Evolutionary conservation across 345 rosid genomes (phyloP).

Genomic region (Orychophragmus violaceus): DNA sequence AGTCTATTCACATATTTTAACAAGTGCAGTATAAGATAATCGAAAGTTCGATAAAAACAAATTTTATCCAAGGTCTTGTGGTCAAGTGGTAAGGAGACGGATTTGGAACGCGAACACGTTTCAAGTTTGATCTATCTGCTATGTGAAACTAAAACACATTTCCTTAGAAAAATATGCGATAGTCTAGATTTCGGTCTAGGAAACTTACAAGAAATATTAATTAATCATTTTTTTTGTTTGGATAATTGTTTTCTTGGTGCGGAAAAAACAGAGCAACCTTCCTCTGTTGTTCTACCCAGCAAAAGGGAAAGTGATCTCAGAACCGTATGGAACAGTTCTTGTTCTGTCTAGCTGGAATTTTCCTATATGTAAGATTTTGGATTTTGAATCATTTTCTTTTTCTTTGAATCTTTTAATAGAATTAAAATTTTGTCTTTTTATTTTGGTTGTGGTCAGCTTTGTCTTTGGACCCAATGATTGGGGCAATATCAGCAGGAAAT

Average conservation of each 20-base stretch:
- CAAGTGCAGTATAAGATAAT: background rate
- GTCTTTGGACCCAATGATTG: slow-evolving; percentile 72
- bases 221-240: background rate
- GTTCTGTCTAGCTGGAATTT: slow-evolving; percentile 78
- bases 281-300: slow-evolving; percentile 65
- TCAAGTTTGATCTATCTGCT: too few species aligned
- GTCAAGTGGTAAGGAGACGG: too few species aligned
- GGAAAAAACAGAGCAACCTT: slow-evolving; percentile 36
- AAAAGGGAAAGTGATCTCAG: slow-evolving; percentile 52
- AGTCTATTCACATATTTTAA: background rate
- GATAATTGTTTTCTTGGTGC: background rate
- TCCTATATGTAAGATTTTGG: slow-evolving; percentile 59
- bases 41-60: too few species aligned
- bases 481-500: slow-evolving; percentile 90
- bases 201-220: background rate
- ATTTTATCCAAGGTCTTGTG: too few species aligned
- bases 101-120: too few species aligned
- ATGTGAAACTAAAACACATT: too few species aligned
- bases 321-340: slow-evolving; percentile 81
- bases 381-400: slow-evolving; percentile 8
- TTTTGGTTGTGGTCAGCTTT: slow-evolving; percentile 47
- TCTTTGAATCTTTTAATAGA: background rate
- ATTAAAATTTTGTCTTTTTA: too few species aligned
- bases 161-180: too few species aligned
- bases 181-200: background rate